These are phyloP conservation scores for Boletus speciosus DNA, from an alignment of 768 basidiomycete genomes.

Conservation along the genomic window DNA sequence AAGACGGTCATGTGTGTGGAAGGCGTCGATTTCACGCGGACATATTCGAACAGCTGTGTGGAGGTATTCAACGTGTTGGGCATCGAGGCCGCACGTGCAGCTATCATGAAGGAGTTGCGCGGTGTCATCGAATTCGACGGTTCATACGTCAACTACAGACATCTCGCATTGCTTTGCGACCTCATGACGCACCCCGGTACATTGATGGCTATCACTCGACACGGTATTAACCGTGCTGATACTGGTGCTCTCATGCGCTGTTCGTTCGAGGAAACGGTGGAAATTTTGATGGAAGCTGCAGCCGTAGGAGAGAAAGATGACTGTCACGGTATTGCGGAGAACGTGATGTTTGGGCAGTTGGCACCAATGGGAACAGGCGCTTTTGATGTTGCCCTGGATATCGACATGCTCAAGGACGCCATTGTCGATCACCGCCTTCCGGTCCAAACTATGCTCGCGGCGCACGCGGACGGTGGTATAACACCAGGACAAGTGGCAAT, in stretches of 20 bases:
- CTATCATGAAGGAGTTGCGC: slow-evolving; percentile 91
- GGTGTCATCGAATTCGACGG: slow-evolving; percentile 98
- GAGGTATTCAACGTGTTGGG: slow-evolving; percentile 94
- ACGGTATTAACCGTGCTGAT: slow-evolving; percentile 98
- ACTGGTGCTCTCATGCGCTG: slow-evolving; percentile 99
- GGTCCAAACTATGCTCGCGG: slow-evolving; percentile 73
- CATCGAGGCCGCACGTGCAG: slow-evolving; percentile 94
- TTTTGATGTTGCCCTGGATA: slow-evolving; percentile 93
- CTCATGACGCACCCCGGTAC: slow-evolving; percentile 95
- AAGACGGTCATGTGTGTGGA: slow-evolving; percentile 94
- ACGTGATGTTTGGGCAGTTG: slow-evolving; percentile 98
- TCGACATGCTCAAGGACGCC: slow-evolving; percentile 98
- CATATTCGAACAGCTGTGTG: slow-evolving; percentile 95
- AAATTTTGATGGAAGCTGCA: slow-evolving; percentile 98
- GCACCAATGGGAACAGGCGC: slow-evolving; percentile 99
- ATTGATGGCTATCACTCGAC: slow-evolving; percentile 98
- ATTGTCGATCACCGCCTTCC: slow-evolving; percentile 95
- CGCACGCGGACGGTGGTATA: slow-evolving; percentile 83
- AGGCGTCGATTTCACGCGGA: slow-evolving; percentile 89
- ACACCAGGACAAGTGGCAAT: slow-evolving; percentile 89
- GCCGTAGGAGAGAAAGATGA: slow-evolving; percentile 98
- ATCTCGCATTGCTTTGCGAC: slow-evolving; percentile 94
- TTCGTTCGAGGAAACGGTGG: slow-evolving; percentile 99
- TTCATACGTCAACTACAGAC: slow-evolving; percentile 98
- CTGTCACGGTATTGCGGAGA: slow-evolving; percentile 98